Evolutionary conservation across 768 basidiomycete genomes (phyloP).

Genomic region (Lactarius psammicola): DNA sequence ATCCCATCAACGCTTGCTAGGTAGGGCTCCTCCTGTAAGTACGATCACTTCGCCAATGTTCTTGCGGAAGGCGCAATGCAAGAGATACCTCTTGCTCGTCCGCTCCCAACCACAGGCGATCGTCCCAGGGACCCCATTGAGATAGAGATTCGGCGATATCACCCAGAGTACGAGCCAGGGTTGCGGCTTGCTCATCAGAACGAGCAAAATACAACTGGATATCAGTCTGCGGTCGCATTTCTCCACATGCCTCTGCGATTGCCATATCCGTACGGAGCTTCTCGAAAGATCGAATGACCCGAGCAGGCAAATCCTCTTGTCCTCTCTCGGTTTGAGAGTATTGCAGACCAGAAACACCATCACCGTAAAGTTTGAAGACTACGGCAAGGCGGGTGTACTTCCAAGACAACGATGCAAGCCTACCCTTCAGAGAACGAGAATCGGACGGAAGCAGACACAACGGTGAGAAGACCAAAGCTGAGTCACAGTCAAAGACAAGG

Average conservation of each 20-base stretch:
- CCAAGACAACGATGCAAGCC: constrained; percentile 61
- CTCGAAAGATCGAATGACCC: constrained; percentile 63
- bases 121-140: constrained; percentile 45
- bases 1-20: constrained; percentile 57
- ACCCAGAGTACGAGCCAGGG: constrained; percentile 54
- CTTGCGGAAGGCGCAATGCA: background rate
- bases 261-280: constrained; percentile 61
- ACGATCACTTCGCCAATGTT: constrained; percentile 10
- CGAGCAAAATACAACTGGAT: constrained; percentile 64
- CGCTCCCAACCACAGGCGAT: constrained; percentile 54
- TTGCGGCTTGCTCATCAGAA: constrained; percentile 55
- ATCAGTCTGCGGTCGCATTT: constrained; percentile 44
- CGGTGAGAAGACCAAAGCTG: constrained; percentile 51
- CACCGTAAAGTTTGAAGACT: constrained; percentile 45
- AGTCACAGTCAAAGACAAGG: constrained; percentile 63
- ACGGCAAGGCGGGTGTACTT: constrained; percentile 53
- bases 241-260: constrained; percentile 59
- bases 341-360: constrained; percentile 44
- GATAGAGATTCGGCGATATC: constrained; percentile 52
- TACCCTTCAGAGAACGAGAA: constrained; percentile 44
- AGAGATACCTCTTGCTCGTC: constrained; percentile 49
- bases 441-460: constrained; percentile 50
- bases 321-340: constrained; percentile 40
- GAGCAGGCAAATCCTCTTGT: background rate
- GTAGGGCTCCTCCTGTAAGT: constrained; percentile 56